A percentile compares a stretch with the other conserved stretches of the same genome.
phyloP scores from a whole-genome alignment of 177 flowering plant species.

The Vitis hybrid region DNA sequence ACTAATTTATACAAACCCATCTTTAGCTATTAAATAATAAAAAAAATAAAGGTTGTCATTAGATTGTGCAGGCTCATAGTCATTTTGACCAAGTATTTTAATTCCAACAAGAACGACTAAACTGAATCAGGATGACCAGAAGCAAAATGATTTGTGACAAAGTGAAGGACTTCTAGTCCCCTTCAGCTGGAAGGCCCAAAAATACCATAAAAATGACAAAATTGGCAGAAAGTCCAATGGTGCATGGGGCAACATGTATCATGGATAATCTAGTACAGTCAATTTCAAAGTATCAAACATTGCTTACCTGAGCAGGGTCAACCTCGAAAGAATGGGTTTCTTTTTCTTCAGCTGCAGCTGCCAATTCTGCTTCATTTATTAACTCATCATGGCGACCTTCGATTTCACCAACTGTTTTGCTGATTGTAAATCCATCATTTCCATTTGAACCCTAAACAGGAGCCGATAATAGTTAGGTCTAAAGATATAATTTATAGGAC shows the following conservation, averaged over 20 bases:
- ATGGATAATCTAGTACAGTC: neutral
- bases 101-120: neutral
- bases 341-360: conserved; percentile 93
- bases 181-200: neutral
- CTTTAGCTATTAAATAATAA: too few species aligned
- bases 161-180: neutral
- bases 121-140: neutral
- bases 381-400: conserved; percentile 66
- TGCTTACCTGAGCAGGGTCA: conserved; percentile 83
- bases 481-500: too few species aligned
- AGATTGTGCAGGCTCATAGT: too few species aligned
- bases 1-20: too few species aligned
- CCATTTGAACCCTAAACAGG: conserved; percentile 29
- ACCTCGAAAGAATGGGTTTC: conserved; percentile 95
- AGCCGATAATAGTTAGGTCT: neutral
- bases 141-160: neutral
- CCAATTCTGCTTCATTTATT: conserved; percentile 75
- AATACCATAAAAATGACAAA: neutral
- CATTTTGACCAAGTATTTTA: neutral
- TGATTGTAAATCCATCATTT: conserved; percentile 63
- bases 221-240: neutral
- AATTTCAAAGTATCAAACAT: neutral
- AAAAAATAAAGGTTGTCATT: too few species aligned
- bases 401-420: conserved; percentile 78
- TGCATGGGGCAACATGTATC: neutral